Conservation (phyloP, 176 grass and related monocot genomes). For the Triticum turgidum region DNA sequence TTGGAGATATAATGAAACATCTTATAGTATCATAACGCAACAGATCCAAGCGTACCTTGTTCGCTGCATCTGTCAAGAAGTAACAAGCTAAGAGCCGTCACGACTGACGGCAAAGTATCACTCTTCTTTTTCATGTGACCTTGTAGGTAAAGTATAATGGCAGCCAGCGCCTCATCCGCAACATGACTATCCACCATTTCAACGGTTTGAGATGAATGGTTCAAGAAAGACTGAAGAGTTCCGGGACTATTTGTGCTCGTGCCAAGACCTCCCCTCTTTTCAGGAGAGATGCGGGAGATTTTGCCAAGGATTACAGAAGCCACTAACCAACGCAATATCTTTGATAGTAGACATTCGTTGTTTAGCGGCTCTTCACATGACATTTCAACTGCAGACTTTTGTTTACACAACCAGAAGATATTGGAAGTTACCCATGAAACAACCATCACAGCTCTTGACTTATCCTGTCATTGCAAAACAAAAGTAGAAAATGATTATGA, state of each 20-base stretch:
- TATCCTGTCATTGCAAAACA: conserved; percentile 66
- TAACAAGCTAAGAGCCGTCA: conserved; percentile 65
- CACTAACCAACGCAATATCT: conserved; percentile 70
- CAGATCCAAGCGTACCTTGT: conserved; percentile 36
- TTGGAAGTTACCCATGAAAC: conserved; percentile 57
- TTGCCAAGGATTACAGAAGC: conserved; percentile 87
- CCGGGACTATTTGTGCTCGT: conserved; percentile 25
- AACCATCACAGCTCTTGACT: conserved; percentile 49
- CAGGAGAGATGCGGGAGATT: conserved; percentile 48
- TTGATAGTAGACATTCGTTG: conserved; percentile 53
- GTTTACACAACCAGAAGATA: conserved; percentile 37
- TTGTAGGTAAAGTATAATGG: conserved; percentile 78
- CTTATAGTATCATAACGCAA: conserved; percentile 19
- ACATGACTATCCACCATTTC: conserved; percentile 17
- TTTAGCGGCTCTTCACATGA: conserved; percentile 35
- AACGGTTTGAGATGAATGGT: conserved; percentile 35
- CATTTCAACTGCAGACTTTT: conserved; percentile 29
- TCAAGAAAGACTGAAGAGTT: conserved; percentile 57
- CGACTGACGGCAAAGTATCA: conserved; percentile 52
- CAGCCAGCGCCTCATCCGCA: conserved; percentile 57
- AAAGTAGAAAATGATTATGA: neutral
- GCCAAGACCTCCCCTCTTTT: conserved; percentile 43
- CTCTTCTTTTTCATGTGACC: conserved; percentile 45
- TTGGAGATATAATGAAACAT: neutral
- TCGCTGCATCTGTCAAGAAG: conserved; percentile 40